Conservation (phyloP, 1,284 basidiomycete species). For the Cutaneotrichosporon sp. region DNA sequence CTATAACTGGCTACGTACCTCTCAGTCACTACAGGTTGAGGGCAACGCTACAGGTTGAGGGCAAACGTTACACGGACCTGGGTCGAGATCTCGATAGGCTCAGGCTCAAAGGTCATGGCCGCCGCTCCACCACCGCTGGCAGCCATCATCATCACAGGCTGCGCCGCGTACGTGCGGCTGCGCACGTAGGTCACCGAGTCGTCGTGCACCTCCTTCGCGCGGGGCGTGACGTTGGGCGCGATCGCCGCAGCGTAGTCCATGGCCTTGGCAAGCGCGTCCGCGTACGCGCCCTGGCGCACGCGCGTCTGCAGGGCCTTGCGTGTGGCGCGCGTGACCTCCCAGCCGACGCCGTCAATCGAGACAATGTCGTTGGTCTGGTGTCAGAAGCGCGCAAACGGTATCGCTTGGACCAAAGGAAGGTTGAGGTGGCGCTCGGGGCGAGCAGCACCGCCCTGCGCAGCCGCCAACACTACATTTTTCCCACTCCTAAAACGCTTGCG, state of each 20-base stretch:
- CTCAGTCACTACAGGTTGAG: neutral
- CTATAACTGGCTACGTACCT: neutral
- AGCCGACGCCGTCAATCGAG: constrained; percentile 9
- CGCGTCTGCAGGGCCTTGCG: constrained; percentile 2
- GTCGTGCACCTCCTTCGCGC: constrained; percentile 16
- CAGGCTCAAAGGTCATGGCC: constrained; percentile 15
- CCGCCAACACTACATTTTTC: too few species aligned
- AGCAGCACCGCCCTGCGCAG: too few species aligned
- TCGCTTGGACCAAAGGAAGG: neutral
- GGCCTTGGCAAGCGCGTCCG: constrained; percentile 19
- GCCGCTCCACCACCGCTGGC: neutral
- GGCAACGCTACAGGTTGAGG: neutral
- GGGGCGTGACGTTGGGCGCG: neutral
- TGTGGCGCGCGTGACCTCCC: constrained; percentile 10
- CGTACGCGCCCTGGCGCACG: constrained; percentile 19
- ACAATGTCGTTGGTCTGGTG: constrained; percentile 1
- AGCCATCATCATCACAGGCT: neutral
- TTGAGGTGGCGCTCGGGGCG: neutral
- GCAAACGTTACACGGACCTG: too few species aligned
- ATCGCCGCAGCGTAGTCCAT: constrained; percentile 17
- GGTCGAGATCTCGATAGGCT: constrained; percentile 13
- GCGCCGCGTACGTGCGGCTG: neutral
- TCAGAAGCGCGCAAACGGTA: neutral
- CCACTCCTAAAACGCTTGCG: too few species aligned
- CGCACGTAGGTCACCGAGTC: neutral